Evolutionary conservation across 1,139 yeast genomes (phyloP).

Genomic region (Taphrina sp.): DNA sequence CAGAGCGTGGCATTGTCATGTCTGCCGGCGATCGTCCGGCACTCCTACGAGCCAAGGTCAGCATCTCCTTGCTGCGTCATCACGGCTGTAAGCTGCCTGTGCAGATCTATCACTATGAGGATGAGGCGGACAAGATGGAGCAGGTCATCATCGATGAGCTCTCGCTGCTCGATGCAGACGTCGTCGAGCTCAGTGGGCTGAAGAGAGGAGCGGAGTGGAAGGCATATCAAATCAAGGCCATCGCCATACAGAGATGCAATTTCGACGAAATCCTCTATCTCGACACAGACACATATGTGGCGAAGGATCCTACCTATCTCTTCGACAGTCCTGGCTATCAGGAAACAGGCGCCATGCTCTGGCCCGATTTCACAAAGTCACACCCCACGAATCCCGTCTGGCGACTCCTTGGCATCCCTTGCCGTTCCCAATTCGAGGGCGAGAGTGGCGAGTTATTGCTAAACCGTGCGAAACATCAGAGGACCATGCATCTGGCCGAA

Average conservation of each 20-base stretch:
- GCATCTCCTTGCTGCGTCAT: slow-evolving; percentile 13
- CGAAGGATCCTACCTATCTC: slow-evolving; percentile 22
- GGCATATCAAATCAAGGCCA: slow-evolving; percentile 31
- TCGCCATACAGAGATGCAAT: slow-evolving; percentile 22
- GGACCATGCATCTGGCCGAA: slow-evolving; percentile 22
- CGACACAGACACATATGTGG: slow-evolving; percentile 15
- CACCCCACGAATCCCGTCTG: slow-evolving; percentile 25
- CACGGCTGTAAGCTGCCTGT: slow-evolving; percentile 19
- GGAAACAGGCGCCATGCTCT: slow-evolving; percentile 20
- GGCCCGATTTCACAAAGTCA: slow-evolving; percentile 31
- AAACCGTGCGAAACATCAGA: slow-evolving; percentile 9
- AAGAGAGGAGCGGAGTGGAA: slow-evolving; percentile 23
- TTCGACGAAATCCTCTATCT: slow-evolving; percentile 22
- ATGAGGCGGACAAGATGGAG: slow-evolving; percentile 21
- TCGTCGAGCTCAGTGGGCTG: slow-evolving; percentile 26
- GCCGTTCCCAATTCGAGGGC: slow-evolving; percentile 29
- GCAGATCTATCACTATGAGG: slow-evolving; percentile 14
- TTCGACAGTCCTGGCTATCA: slow-evolving; percentile 11
- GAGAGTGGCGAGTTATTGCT: slow-evolving; percentile 24
- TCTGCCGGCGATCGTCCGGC: slow-evolving; percentile 25
- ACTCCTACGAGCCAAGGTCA: slow-evolving; percentile 19
- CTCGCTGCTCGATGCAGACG: not conserved
- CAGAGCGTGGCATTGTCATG: slow-evolving; percentile 24
- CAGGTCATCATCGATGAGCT: not conserved
- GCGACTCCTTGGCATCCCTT: slow-evolving; percentile 26